These are phyloP conservation scores for Xylaria intraflava DNA, from an alignment of 495 filamentous ascomycete species.

Conservation along the genomic window DNA sequence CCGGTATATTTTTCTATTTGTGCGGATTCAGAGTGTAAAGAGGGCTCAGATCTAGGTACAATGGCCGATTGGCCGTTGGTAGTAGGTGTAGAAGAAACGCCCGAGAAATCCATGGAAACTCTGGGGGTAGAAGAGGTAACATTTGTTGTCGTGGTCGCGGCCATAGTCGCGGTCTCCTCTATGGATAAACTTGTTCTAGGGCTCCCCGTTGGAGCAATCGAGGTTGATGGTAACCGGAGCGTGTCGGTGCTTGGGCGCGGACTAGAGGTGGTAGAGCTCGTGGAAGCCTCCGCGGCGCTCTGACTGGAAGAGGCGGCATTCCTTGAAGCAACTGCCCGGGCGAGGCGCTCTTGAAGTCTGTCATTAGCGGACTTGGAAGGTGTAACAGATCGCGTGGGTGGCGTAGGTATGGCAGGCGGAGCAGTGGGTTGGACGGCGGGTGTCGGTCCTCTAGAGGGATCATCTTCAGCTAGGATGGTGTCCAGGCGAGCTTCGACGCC, in stretches of 20 bases:
- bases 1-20: background rate
- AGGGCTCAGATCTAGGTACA: background rate
- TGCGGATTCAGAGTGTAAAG: conserved; percentile 5
- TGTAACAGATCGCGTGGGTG: conserved; percentile 20
- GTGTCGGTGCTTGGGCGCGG: conserved; percentile 22
- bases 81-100: background rate
- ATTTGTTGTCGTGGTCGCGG: background rate
- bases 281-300: conserved; percentile 13
- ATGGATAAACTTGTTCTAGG: conserved; percentile 6
- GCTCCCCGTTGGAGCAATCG: background rate
- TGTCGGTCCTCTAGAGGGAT: conserved; percentile 23
- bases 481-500: conserved; percentile 91
- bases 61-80: background rate
- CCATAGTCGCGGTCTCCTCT: background rate
- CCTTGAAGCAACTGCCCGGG: conserved; percentile 51
- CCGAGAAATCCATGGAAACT: background rate
- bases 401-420: conserved; percentile 4
- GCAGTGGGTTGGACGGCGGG: conserved; percentile 17
- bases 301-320: conserved; percentile 20
- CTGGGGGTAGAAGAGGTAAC: background rate
- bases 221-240: background rate
- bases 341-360: conserved; percentile 79
- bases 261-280: conserved; percentile 16
- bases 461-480: conserved; percentile 78
- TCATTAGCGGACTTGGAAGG: conserved; percentile 56